phyloP scores from a whole-genome alignment of 257 asterid genomes.

The Solanum chmielewskii region DNA sequence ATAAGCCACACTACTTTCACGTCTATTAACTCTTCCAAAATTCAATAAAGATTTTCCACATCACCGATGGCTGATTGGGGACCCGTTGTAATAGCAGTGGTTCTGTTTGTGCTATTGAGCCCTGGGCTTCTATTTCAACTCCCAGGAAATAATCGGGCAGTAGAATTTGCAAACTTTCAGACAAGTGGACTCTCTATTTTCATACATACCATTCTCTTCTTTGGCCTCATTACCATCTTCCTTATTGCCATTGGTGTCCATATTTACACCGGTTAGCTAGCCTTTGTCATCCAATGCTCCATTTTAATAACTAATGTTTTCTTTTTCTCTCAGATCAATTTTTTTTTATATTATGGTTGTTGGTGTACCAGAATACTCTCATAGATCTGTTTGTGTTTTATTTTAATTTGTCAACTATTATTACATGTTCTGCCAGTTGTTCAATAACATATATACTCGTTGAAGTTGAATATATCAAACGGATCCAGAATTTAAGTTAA shows the following conservation, averaged over 20 bases:
- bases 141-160: constrained; percentile 55
- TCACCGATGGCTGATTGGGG: constrained; percentile 84
- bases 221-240: constrained; percentile 69
- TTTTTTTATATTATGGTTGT: no score
- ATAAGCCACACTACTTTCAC: neutral
- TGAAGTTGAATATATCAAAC: neutral
- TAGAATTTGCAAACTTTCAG: constrained; percentile 70
- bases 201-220: constrained; percentile 64
- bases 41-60: neutral
- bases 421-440: neutral
- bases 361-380: neutral
- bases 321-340: no score
- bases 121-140: constrained; percentile 83
- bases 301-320: neutral
- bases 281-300: neutral
- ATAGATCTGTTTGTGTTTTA: neutral
- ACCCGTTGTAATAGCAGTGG: constrained; percentile 76
- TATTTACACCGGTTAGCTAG: constrained; percentile 42
- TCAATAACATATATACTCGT: neutral
- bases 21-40: neutral
- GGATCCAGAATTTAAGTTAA: neutral
- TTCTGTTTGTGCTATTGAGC: constrained; percentile 68
- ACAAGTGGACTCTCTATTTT: constrained; percentile 67
- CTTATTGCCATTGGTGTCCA: constrained; percentile 72
- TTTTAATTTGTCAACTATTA: neutral